Evolutionary conservation across 768 basidiomycete species (phyloP), one percentile per base, ranked within the genome.

Genomic region (Rhodotorula graminis): DNA sequence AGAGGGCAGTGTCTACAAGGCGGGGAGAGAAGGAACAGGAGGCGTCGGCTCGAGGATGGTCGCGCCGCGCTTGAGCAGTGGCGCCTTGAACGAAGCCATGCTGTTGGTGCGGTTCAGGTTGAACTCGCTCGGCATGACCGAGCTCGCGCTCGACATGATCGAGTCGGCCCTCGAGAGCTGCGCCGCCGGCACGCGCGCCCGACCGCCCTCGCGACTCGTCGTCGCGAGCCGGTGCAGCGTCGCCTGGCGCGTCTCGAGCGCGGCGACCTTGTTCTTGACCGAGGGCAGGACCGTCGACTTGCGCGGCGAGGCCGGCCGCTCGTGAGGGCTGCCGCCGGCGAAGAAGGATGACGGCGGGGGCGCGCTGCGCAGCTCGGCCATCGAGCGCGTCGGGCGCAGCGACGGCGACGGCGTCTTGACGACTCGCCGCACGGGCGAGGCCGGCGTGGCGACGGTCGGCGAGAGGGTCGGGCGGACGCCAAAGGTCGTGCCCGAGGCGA

Each of bases 201-300:
- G 61, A 6, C 46, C 59, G 67, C 10, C 71, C 66, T 27, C 58
- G 21, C 58, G 33, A 44, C 72, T 67, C 0, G 75, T 75, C 44
- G 78, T 77, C 29, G 78, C 75, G 69, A 81, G 78, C 57, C 77
- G 78, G 2, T 76, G 44, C 25, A 81, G 69, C 2, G 80, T 78
- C 57, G 79, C 76, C 37, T 81, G 76, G 14, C 81, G 71, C 37
- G 77, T 73, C 61, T 81, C 79, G 61, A 81, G 73, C 37, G 80
- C 80, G 31, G 72, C 74, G 50, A 81, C 77, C 73, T 79, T 80
- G 66, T 56, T 77, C 57, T 74, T 70, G 49, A 81, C 79, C 2
- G 75, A 75, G 29, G 80, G 78, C 19, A 79, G 72, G 15, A 81
- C n/a, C 0, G 44, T 47, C 27, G 60, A 46, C n/a, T 61, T 61